A percentile compares a stretch with the other conserved stretches of the same genome.
These are phyloP conservation scores for Leptosphaerulina australis DNA, from an alignment of 2,329 filamentous ascomycete genomes.

Conservation along the genomic window DNA sequence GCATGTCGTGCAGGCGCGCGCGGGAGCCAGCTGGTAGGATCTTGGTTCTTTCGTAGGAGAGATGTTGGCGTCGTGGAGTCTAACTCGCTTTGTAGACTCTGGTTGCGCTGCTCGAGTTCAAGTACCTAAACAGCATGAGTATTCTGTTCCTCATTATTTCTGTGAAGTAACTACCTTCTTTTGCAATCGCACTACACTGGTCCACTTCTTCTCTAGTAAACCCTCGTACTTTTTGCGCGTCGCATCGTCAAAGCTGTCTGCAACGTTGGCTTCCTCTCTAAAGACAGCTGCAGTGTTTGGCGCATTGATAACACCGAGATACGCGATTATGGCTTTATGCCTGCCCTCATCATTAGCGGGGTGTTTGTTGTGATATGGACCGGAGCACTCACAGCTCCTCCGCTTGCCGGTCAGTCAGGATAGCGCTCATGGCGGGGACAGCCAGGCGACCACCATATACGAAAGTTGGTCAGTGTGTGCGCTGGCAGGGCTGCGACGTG, in stretches of 20 bases:
- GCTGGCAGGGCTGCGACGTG: constrained; percentile 10
- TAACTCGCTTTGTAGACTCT: constrained; percentile 77
- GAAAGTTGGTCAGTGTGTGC: constrained; percentile 5
- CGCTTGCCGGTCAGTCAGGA: constrained; percentile 79
- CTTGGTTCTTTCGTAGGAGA: constrained; percentile 78
- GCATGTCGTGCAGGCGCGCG: constrained; percentile 78
- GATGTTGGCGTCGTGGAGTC: constrained; percentile 82
- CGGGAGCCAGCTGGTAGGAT: constrained; percentile 87
- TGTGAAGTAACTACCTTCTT: constrained; percentile 72
- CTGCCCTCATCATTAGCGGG: constrained; percentile 54
- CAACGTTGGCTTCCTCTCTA: constrained; percentile 76
- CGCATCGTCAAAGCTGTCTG: constrained; percentile 74
- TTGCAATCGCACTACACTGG: constrained; percentile 88
- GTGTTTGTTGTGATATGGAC: constrained; percentile 2
- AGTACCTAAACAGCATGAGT: constrained; percentile 69
- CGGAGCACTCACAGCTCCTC: constrained; percentile 78
- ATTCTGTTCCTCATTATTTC: not conserved
- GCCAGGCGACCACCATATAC: constrained; percentile 42
- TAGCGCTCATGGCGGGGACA: constrained; percentile 67
- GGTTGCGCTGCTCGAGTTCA: constrained; percentile 81
- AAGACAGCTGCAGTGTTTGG: constrained; percentile 72
- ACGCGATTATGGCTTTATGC: constrained; percentile 93
- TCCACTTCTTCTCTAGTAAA: constrained; percentile 97
- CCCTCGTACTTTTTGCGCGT: constrained; percentile 95
- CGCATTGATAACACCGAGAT: constrained; percentile 76